Evolutionary conservation across 2,329 filamentous ascomycete genomes (phyloP).

Genomic region (Periconia sp.): DNA sequence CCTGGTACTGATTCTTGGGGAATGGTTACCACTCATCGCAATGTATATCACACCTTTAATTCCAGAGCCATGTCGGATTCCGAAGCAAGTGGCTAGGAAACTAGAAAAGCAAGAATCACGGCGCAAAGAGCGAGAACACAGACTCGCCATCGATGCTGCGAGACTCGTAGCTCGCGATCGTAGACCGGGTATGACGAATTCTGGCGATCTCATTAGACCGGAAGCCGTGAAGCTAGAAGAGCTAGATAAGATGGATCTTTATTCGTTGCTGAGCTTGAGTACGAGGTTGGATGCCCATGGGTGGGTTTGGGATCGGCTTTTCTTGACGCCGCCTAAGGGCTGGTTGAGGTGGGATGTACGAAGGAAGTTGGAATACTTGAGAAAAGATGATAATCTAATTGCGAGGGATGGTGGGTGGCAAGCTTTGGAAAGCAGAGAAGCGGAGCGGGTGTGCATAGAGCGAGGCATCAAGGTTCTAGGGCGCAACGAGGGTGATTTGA

Average conservation of each 20-base stretch:
- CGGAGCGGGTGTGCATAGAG: slow-evolving; percentile 73
- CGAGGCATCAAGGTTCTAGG: slow-evolving; percentile 36
- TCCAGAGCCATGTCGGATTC: slow-evolving; percentile 83
- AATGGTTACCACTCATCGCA: slow-evolving; percentile 84
- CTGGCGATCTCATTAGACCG: not conserved
- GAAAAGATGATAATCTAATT: slow-evolving; percentile 74
- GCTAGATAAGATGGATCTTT: slow-evolving; percentile 17
- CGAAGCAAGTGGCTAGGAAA: slow-evolving; percentile 71
- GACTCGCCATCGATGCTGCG: slow-evolving; percentile 22
- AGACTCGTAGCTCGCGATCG: slow-evolving; percentile 21
- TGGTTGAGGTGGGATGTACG: slow-evolving; percentile 63
- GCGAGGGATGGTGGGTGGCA: slow-evolving; percentile 65
- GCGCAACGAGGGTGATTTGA: slow-evolving; percentile 34
- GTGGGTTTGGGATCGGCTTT: slow-evolving; percentile 47
- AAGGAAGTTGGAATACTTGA: slow-evolving; percentile 67
- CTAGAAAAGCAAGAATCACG: slow-evolving; percentile 57
- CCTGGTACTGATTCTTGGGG: slow-evolving; percentile 78
- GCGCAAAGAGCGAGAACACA: slow-evolving; percentile 24
- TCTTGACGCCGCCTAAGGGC: slow-evolving; percentile 49
- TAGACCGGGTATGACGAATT: slow-evolving; percentile 1
- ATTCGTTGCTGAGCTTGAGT: slow-evolving; percentile 24
- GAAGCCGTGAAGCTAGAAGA: slow-evolving; percentile 8
- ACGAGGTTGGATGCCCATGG: slow-evolving; percentile 31
- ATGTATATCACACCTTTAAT: slow-evolving; percentile 74
- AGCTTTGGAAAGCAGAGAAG: slow-evolving; percentile 67